Evolutionary conservation across 768 basidiomycete genomes (phyloP).

Genomic region (Pisolithus tinctorius): DNA sequence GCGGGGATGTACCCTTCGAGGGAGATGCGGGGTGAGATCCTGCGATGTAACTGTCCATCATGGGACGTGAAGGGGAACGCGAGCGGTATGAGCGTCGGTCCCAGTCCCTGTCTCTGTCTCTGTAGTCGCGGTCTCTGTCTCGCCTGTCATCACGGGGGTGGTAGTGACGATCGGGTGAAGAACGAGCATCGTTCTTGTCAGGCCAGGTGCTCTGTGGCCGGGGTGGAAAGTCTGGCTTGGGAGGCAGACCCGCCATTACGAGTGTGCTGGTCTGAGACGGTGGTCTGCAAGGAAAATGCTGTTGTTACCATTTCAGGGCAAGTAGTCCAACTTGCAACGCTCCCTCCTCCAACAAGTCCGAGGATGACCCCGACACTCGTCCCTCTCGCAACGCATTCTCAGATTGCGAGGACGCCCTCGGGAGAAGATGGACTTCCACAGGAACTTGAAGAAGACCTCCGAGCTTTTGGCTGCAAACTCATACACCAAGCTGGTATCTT

Average conservation of each 20-base stretch:
- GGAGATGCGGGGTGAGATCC: background rate
- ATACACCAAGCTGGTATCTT: slow-evolving; percentile 93
- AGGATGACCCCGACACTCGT: slow-evolving; percentile 51
- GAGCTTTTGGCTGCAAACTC: slow-evolving; percentile 88
- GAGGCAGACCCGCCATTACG: slow-evolving; percentile 23
- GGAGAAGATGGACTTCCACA: slow-evolving; percentile 71
- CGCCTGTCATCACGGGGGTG: slow-evolving; percentile 18
- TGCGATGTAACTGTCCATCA: background rate
- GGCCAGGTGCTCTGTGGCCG: slow-evolving; percentile 13
- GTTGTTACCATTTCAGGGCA: slow-evolving; percentile 1
- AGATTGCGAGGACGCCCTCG: slow-evolving; percentile 78
- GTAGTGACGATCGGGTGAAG: slow-evolving; percentile 20
- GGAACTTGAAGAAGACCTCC: slow-evolving; percentile 81
- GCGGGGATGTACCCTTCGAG: slow-evolving; percentile 3
- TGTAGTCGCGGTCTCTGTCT: slow-evolving; percentile 1
- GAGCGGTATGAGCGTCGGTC: slow-evolving; percentile 6
- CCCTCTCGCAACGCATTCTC: slow-evolving; percentile 76
- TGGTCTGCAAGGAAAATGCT: background rate
- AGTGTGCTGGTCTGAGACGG: background rate
- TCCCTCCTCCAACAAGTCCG: background rate
- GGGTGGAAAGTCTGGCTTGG: slow-evolving; percentile 23
- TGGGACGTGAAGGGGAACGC: slow-evolving; percentile 8
- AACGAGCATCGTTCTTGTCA: slow-evolving; percentile 17
- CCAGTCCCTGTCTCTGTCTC: slow-evolving; percentile 1
- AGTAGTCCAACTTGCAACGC: background rate